Evolutionary conservation across 2,329 filamentous ascomycete species (phyloP), one percentile per base, ranked within the genome.

Genomic region (Curvularia eragrostidis): DNA sequence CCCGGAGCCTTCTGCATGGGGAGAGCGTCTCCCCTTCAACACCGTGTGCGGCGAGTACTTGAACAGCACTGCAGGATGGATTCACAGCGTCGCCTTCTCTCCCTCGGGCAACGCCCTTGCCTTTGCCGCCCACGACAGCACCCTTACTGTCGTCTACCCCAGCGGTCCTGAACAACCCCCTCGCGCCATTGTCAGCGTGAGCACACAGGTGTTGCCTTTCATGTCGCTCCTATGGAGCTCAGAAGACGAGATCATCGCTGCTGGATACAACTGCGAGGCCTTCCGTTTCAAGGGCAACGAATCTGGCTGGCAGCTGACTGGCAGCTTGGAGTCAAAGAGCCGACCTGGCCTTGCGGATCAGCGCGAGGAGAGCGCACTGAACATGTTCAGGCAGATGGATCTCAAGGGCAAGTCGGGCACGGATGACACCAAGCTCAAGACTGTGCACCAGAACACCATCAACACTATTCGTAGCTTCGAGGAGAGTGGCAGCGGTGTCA

Each of bases 361-460:
- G 54, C 85, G 90, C 30, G 95, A 98, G 79, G 95, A 98, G 77
- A 95, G 91, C 64, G 95, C 95, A 23, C 82, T 97, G 76, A 97
- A 98, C 79, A 97, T 98, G 92, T 99, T 99, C 82, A 87, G 88
- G 71, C 93, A 97, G 82, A 98, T 99, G 95, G 95, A 99, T 78
- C 84, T 99, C 65, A 97, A 95, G 84, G 95, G 95, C 62, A 96
- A 96, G 80, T 58, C 52, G 34, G 64, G 64, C 49, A 82, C 84
- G 54, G 93, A 96, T 71, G 93, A 98, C 76, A 97, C 93, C 3
- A 91, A 96, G 81, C 84, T 99, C 68, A 95, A 92, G 81, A 98
- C 95, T 10, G 87, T 95, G 46, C 95, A 99, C 79, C 95, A 99
- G 77, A 99, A 99, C 80, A 97, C 93, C 24, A 91, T 99, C 74